These are phyloP conservation scores for Calonectria fujianensis DNA, from an alignment of 2,329 filamentous ascomycete genomes.

Conservation along the genomic window DNA sequence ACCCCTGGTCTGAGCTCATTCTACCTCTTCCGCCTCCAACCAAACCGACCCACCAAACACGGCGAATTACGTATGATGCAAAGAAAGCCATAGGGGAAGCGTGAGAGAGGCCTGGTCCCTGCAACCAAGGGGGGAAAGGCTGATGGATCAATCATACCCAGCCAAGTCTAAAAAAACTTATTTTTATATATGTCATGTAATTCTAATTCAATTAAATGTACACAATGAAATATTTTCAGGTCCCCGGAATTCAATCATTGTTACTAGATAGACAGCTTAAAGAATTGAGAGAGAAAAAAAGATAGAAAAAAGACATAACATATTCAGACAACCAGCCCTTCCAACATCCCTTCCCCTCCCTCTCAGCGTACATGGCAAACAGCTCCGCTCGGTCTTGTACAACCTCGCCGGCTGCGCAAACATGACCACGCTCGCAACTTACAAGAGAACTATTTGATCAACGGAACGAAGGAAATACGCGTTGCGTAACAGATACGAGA, in stretches of 20 bases:
- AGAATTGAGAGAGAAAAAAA: conserved; percentile 31
- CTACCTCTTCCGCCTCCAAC: background rate
- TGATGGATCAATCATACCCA: background rate
- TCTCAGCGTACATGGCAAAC: conserved; percentile 38
- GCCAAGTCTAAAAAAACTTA: conserved; percentile 1
- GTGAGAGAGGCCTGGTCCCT: conserved; percentile 7
- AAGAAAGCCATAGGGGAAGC: background rate
- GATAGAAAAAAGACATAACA: conserved; percentile 31
- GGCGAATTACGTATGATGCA: conserved; percentile 23
- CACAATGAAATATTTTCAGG: background rate
- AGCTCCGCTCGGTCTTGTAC: conserved; percentile 37
- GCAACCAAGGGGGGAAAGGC: background rate
- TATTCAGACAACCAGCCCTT: conserved; percentile 41
- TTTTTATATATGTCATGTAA: background rate
- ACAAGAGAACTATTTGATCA: conserved; percentile 26
- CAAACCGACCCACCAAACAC: background rate
- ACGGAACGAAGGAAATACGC: conserved; percentile 24
- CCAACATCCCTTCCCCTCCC: background rate
- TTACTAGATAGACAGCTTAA: conserved; percentile 17
- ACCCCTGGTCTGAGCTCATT: conserved; percentile 40
- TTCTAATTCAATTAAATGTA: too few relatives aligned
- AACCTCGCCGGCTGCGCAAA: conserved; percentile 7
- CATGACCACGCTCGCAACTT: conserved; percentile 14
- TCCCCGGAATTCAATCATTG: conserved; percentile 15
- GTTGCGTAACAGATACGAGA: conserved; percentile 30